Evolutionary conservation across 352 stramenopile species (phyloP).

Genomic region (Pythium coloratum): DNA sequence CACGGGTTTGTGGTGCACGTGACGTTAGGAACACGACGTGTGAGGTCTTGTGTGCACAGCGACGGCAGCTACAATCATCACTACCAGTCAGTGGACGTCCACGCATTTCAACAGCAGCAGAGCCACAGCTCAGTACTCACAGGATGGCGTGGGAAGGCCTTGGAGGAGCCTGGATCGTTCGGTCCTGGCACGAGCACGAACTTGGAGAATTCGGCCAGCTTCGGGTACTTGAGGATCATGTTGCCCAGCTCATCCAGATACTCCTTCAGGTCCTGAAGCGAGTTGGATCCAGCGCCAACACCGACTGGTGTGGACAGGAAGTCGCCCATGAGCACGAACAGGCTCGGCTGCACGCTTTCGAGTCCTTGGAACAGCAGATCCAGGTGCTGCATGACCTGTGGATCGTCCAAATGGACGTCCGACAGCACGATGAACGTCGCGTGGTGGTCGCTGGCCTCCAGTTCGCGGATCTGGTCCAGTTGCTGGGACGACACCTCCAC

Average conservation of each 20-base stretch:
- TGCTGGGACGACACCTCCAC: constrained; percentile 81
- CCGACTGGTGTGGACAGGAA: constrained; percentile 87
- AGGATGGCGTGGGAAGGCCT: constrained; percentile 78
- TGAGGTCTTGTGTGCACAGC: constrained; percentile 72
- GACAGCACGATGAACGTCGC: constrained; percentile 93
- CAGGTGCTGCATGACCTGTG: constrained; percentile 87
- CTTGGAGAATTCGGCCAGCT: constrained; percentile 76
- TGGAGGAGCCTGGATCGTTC: constrained; percentile 86
- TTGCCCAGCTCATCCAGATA: constrained; percentile 89
- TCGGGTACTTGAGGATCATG: constrained; percentile 88
- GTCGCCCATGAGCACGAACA: constrained; percentile 95
- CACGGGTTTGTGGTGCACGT: constrained; percentile 92
- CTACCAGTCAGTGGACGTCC: not conserved
- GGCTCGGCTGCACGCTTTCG: constrained; percentile 61
- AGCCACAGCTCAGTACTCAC: constrained; percentile 30
- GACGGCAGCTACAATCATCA: constrained; percentile 47
- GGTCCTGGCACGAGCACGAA: constrained; percentile 93
- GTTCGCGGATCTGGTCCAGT: constrained; percentile 68
- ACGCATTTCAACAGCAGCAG: not conserved
- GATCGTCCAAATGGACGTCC: constrained; percentile 93
- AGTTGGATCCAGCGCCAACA: constrained; percentile 60
- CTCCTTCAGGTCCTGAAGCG: constrained; percentile 80
- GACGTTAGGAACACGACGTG: constrained; percentile 68
- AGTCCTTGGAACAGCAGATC: constrained; percentile 89
- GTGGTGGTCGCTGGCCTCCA: constrained; percentile 84